A percentile compares a stretch with the other conserved stretches of the same genome.
These are phyloP conservation scores for Diplocarpon mali DNA, from an alignment of 2,329 filamentous ascomycete genomes.

Conservation along the genomic window DNA sequence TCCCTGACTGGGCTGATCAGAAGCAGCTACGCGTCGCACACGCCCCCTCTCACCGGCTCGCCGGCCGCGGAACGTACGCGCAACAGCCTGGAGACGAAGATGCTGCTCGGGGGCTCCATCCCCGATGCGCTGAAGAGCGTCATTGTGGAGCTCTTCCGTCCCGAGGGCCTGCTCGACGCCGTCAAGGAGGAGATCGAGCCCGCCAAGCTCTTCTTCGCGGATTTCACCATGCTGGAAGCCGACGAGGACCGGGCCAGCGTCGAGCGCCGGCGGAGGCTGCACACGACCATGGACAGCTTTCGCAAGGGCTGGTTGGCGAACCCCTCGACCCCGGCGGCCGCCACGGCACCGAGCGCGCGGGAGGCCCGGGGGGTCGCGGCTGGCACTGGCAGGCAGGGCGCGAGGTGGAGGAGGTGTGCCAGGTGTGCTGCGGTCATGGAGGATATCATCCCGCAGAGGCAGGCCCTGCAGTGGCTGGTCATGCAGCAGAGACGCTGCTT, in stretches of 20 bases:
- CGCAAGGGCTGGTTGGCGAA: slow-evolving; percentile 23
- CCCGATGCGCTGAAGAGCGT: slow-evolving; percentile 25
- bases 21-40: slow-evolving; percentile 18
- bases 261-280: slow-evolving; percentile 11
- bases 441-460: slow-evolving; percentile 24
- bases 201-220: slow-evolving; percentile 25
- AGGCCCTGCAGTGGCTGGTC: slow-evolving; percentile 26
- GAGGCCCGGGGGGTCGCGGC: background rate
- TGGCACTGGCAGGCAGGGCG: slow-evolving; percentile 7
- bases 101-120: slow-evolving; percentile 25
- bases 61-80: slow-evolving; percentile 16
- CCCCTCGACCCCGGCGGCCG: slow-evolving; percentile 7
- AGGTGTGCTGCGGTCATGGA: slow-evolving; percentile 28
- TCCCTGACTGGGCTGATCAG: slow-evolving; percentile 21
- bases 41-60: slow-evolving; percentile 13
- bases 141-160: slow-evolving; percentile 23
- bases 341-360: background rate
- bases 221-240: slow-evolving; percentile 25
- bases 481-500: slow-evolving; percentile 28
- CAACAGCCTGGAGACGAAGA: slow-evolving; percentile 25
- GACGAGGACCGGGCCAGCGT: slow-evolving; percentile 22
- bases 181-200: slow-evolving; percentile 27
- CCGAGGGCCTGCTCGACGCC: slow-evolving; percentile 15
- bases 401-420: slow-evolving; percentile 26
- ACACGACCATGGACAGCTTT: slow-evolving; percentile 25